Conservation (phyloP, 768 basidiomycete species). For the Podaxis mareebaensis region DNA sequence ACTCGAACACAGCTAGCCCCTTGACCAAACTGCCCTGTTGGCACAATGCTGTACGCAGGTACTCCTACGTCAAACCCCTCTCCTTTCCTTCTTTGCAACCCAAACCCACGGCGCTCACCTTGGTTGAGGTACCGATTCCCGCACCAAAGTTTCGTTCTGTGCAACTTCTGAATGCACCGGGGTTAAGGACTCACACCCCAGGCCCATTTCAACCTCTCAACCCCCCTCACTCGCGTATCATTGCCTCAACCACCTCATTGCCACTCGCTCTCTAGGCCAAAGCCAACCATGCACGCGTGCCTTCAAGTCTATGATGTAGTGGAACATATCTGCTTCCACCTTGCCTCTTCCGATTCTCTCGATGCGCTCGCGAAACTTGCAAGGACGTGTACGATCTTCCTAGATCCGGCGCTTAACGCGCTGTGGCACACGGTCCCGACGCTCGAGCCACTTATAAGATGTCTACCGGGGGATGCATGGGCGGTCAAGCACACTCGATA, state of each 20-base stretch:
- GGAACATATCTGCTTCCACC: slow-evolving; percentile 10
- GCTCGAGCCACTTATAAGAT: slow-evolving; percentile 18
- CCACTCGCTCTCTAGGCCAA: background rate
- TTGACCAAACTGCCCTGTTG: background rate
- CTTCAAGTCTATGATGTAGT: slow-evolving; percentile 8
- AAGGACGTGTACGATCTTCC: slow-evolving; percentile 11
- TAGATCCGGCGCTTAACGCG: slow-evolving; percentile 17
- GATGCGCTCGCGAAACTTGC: slow-evolving; percentile 12
- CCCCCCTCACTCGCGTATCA: background rate
- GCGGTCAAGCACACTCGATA: background rate
- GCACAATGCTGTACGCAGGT: background rate
- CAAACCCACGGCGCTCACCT: background rate
- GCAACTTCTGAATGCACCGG: background rate
- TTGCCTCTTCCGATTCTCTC: background rate
- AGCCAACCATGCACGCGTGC: slow-evolving; percentile 6
- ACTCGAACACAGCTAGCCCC: background rate
- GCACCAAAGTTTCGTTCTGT: background rate
- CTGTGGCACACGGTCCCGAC: slow-evolving; percentile 17
- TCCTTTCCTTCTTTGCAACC: background rate
- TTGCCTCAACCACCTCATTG: background rate
- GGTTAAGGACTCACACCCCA: too few relatives aligned
- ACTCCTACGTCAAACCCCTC: background rate
- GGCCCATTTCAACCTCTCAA: background rate
- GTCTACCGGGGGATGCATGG: slow-evolving; percentile 17
- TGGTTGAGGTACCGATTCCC: background rate